Conservation (phyloP, 1,284 basidiomycete species). For the Ganoderma lingzhi region DNA sequence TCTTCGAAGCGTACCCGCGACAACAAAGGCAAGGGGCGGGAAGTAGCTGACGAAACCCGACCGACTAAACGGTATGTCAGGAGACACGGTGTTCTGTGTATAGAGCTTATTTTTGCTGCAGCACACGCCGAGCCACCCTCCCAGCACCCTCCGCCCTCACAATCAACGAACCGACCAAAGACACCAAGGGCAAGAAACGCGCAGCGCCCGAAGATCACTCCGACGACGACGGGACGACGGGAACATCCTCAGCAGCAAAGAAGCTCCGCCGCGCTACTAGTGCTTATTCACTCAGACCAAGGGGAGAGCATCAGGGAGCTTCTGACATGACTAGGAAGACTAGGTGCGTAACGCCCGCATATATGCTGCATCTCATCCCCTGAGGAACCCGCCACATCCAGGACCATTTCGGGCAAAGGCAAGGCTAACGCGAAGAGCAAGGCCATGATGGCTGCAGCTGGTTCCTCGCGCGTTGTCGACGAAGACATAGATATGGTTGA, state of each 20-base stretch:
- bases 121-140: constrained; percentile 64
- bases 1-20: constrained; percentile 66
- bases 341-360: constrained; percentile 49
- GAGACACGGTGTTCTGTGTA: constrained; percentile 21
- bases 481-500: constrained; percentile 83
- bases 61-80: constrained; percentile 66
- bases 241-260: constrained; percentile 51
- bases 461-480: constrained; percentile 68
- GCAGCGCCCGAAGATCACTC: constrained; percentile 72
- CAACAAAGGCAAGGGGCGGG: constrained; percentile 71
- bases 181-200: constrained; percentile 87
- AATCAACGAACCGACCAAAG: constrained; percentile 77
- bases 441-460: constrained; percentile 54
- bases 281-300: constrained; percentile 74
- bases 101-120: constrained; percentile 40
- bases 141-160: constrained; percentile 57
- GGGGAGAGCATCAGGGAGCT: constrained; percentile 52
- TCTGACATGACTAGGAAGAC: constrained; percentile 78
- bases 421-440: constrained; percentile 71
- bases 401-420: constrained; percentile 62
- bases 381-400: constrained; percentile 33
- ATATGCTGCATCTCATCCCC: not conserved
- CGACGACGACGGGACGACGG: constrained; percentile 65
- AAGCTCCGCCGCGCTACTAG: constrained; percentile 64
- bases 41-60: constrained; percentile 59